Evolutionary conservation across 164 flowering plant species (phyloP).

Genomic region (Magnolia officinalis): DNA sequence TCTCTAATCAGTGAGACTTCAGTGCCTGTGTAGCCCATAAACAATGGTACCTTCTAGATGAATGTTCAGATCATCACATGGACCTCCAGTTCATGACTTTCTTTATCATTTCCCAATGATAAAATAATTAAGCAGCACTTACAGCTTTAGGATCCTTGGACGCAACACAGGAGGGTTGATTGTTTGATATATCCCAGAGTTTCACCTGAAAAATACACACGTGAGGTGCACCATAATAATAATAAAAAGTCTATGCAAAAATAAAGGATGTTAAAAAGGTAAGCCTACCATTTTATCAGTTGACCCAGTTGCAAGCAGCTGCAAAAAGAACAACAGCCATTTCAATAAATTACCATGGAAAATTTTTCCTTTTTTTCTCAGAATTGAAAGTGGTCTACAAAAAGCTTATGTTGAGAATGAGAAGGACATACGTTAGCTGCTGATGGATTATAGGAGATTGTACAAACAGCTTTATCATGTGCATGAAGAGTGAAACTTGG

Average conservation of each 20-base stretch:
- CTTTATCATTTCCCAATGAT: background rate
- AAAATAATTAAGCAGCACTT: conserved; percentile 22
- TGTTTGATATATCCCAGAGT: conserved; percentile 84
- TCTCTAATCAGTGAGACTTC: background rate
- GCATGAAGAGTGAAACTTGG: conserved; percentile 89
- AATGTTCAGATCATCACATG: too few species aligned
- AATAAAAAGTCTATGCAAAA: background rate
- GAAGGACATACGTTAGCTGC: conserved; percentile 57
- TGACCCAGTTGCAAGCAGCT: conserved; percentile 93
- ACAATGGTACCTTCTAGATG: too few species aligned
- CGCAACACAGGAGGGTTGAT: conserved; percentile 72
- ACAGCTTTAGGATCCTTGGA: conserved; percentile 76
- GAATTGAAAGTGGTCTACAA: background rate
- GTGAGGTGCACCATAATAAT: background rate
- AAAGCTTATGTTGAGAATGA: background rate
- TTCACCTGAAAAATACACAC: conserved; percentile 48
- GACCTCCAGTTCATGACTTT: background rate
- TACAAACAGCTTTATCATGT: conserved; percentile 84
- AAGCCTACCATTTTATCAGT: conserved; percentile 71
- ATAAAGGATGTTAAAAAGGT: background rate
- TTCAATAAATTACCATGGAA: background rate
- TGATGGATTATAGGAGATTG: conserved; percentile 59
- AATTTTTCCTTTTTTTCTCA: background rate
- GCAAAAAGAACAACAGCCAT: conserved; percentile 11
- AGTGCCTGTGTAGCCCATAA: background rate